Evolutionary conservation across 176 grass and related monocot genomes (phyloP).

Genomic region (Luzula sylvatica): DNA sequence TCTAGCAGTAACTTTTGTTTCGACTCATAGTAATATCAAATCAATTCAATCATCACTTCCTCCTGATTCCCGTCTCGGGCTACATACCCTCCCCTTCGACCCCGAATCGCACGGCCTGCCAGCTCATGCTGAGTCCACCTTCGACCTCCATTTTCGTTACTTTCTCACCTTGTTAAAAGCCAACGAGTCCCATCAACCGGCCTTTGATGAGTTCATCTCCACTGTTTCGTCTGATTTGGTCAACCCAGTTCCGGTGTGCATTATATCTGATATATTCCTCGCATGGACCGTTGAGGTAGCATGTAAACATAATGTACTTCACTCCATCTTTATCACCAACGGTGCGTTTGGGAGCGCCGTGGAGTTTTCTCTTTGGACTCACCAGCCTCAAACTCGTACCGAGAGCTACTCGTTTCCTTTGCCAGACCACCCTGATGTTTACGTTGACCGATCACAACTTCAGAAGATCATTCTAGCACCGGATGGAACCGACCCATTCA

Average conservation of each 20-base stretch:
- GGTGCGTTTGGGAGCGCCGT: slow-evolving; percentile 12
- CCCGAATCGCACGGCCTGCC: slow-evolving; percentile 35
- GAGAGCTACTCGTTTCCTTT: not conserved
- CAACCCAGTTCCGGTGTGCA: not conserved
- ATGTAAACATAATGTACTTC: slow-evolving; percentile 2
- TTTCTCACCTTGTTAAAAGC: slow-evolving; percentile 20
- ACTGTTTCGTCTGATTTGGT: not conserved
- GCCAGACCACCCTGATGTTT: slow-evolving; percentile 11
- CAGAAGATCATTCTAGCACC: not conserved
- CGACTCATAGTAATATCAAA: slow-evolving; percentile 11
- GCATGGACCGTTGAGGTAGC: slow-evolving; percentile 24
- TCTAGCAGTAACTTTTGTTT: slow-evolving; percentile 19
- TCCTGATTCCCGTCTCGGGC: not conserved
- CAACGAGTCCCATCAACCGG: slow-evolving; percentile 19
- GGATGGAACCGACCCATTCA: slow-evolving; percentile 7
- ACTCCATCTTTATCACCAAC: slow-evolving; percentile 12
- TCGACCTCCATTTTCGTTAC: slow-evolving; percentile 1
- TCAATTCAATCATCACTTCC: not conserved
- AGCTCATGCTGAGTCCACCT: slow-evolving; percentile 16
- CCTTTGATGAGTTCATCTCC: slow-evolving; percentile 29
- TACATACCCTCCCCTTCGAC: slow-evolving; percentile 27
- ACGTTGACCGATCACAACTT: slow-evolving; percentile 23
- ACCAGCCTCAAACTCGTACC: slow-evolving; percentile 4
- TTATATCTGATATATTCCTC: slow-evolving; percentile 36
- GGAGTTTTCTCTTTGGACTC: slow-evolving; percentile 7